Conservation (phyloP, 345 rosid species). For the Boechera retrofracta region DNA sequence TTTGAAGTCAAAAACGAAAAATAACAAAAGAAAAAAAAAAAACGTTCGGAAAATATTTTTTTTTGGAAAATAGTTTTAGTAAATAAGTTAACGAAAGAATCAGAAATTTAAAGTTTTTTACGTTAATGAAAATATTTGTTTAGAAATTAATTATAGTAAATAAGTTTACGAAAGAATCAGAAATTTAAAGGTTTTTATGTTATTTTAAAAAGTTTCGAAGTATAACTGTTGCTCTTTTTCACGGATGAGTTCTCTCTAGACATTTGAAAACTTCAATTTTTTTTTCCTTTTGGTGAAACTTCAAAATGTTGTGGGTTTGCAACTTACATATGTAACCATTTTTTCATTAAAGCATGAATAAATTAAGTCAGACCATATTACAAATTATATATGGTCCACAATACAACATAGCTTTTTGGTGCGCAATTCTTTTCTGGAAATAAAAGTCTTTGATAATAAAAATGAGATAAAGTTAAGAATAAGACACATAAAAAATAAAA, state of each 20-base stretch:
- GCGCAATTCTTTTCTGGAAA: neutral
- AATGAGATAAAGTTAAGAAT: neutral
- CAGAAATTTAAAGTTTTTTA: neutral
- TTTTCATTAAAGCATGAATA: neutral
- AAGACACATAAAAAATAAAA: neutral
- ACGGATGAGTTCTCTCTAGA: neutral
- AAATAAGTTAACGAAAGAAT: neutral
- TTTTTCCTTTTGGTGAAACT: neutral
- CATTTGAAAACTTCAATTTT: neutral
- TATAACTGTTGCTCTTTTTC: too few relatives aligned
- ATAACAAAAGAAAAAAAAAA: neutral
- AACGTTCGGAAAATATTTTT: neutral
- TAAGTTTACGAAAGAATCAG: too few relatives aligned
- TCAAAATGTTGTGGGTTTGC: neutral
- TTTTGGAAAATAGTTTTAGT: too few relatives aligned
- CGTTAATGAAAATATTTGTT: too few relatives aligned
- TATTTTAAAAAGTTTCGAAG: too few relatives aligned
- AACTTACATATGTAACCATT: neutral
- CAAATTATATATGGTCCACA: neutral
- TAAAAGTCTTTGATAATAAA: neutral
- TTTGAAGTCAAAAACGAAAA: neutral
- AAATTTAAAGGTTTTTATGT: too few relatives aligned
- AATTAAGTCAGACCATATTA: neutral
- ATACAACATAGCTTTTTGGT: neutral
- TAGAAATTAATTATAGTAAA: too few relatives aligned